These are phyloP conservation scores for Fusarium lateritium DNA, from an alignment of 2,329 filamentous ascomycete species.

Conservation along the genomic window DNA sequence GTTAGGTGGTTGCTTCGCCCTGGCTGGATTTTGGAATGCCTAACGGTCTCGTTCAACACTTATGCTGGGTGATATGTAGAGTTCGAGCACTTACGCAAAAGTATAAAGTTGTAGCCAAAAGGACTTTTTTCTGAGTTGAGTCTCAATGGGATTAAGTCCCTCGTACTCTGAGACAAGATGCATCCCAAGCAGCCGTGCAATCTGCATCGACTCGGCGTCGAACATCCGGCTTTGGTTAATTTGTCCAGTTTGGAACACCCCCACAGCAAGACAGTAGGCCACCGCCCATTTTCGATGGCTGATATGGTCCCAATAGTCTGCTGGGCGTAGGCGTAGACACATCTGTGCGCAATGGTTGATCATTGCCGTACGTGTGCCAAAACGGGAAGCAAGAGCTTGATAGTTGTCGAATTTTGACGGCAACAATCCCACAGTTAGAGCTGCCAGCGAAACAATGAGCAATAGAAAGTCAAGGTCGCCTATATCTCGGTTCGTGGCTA, in stretches of 20 bases:
- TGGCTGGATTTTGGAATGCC: background rate
- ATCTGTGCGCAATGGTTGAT: conserved; percentile 6
- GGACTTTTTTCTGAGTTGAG: conserved; percentile 4
- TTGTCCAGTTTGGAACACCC: background rate
- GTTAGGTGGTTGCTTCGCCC: background rate
- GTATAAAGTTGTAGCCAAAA: conserved; percentile 10
- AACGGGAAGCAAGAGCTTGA: background rate
- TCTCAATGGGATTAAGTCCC: background rate
- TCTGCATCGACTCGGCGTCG: conserved; percentile 5
- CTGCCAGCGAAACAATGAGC: background rate
- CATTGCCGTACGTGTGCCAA: background rate
- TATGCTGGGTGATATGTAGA: rapidly evolving
- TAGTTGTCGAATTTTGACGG: background rate
- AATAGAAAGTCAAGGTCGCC: background rate
- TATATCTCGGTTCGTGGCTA: background rate
- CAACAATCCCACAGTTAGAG: background rate
- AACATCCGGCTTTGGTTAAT: conserved; percentile 1
- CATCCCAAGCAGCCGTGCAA: background rate
- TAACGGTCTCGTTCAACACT: rapidly evolving
- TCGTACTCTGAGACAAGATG: background rate
- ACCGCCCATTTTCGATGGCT: conserved; percentile 12
- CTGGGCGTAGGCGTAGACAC: conserved; percentile 1
- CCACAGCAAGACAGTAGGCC: background rate
- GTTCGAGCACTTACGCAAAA: background rate
- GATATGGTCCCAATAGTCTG: conserved; percentile 20